Conservation (phyloP, 2,329 filamentous ascomycete species). For the Ascochyta pisi region DNA sequence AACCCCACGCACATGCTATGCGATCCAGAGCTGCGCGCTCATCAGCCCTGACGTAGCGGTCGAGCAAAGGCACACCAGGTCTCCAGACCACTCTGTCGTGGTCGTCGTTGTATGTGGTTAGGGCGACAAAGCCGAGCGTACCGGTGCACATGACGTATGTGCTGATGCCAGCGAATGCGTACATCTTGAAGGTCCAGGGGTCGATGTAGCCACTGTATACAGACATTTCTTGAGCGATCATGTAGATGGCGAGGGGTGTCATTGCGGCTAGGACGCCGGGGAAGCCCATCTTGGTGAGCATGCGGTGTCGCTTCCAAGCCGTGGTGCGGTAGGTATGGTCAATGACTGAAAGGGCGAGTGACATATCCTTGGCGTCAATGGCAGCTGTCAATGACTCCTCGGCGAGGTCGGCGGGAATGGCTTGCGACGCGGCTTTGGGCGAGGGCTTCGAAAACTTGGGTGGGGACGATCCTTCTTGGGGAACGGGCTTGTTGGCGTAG, state of each 20-base stretch:
- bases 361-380: constrained; percentile 78
- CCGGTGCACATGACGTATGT: constrained; percentile 84
- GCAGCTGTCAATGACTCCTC: constrained; percentile 79
- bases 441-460: constrained; percentile 58
- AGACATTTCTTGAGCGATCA: constrained; percentile 71
- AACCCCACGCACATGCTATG: constrained; percentile 89
- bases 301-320: constrained; percentile 71
- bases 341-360: constrained; percentile 77
- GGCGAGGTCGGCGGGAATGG: constrained; percentile 74
- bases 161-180: constrained; percentile 80
- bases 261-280: constrained; percentile 64
- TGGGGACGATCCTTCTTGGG: constrained; percentile 64
- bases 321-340: constrained; percentile 71
- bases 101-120: constrained; percentile 90
- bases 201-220: constrained; percentile 79
- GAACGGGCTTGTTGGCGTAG: constrained; percentile 82
- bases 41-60: constrained; percentile 88
- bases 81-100: constrained; percentile 94
- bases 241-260: constrained; percentile 73
- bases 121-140: constrained; percentile 81
- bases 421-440: constrained; percentile 72
- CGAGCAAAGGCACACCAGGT: constrained; percentile 77
- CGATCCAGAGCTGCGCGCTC: constrained; percentile 87
- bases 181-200: constrained; percentile 72
- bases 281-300: constrained; percentile 68